Evolutionary conservation across 768 basidiomycete genomes (phyloP).

Genomic region (Hygrocybe coccinea): DNA sequence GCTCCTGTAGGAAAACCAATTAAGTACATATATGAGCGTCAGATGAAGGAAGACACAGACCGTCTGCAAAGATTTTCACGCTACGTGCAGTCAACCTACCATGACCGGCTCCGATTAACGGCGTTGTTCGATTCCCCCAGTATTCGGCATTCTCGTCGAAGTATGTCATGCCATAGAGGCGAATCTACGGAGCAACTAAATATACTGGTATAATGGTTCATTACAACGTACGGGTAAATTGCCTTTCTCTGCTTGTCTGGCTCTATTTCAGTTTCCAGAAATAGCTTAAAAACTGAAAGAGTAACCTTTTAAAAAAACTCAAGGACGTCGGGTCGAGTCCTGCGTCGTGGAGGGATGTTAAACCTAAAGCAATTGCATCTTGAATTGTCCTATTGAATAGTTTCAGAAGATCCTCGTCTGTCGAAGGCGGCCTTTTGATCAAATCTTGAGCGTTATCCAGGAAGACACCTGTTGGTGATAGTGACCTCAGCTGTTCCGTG

Average conservation of each 20-base stretch:
- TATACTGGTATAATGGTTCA: background rate
- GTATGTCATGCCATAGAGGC: constrained; percentile 73
- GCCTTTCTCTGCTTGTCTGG: constrained; percentile 57
- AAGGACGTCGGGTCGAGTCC: constrained; percentile 65
- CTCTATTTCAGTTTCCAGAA: constrained; percentile 10
- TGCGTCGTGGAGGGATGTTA: constrained; percentile 87
- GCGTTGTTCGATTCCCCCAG: constrained; percentile 63
- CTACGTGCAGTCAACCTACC: constrained; percentile 66
- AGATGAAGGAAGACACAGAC: constrained; percentile 28
- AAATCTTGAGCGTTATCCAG: constrained; percentile 85
- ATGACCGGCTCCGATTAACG: constrained; percentile 53
- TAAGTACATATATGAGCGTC: constrained; percentile 13
- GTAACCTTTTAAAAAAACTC: constrained; percentile 65
- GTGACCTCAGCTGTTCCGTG: constrained; percentile 2
- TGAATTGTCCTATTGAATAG: constrained; percentile 58
- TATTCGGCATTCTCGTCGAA: constrained; percentile 64
- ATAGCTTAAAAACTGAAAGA: constrained; percentile 1
- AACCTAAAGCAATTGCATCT: constrained; percentile 64
- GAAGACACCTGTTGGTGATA: constrained; percentile 50
- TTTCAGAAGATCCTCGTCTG: constrained; percentile 56
- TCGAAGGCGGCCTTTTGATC: constrained; percentile 57
- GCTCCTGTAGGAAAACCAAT: constrained; percentile 50
- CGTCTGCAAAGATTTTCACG: constrained; percentile 75
- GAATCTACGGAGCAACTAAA: constrained; percentile 42
- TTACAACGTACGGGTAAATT: constrained; percentile 51